Percentiles rank a stretch among this genome's conserved stretches.
phyloP scores from a whole-genome alignment of 768 basidiomycete genomes.

The Trametes sanguinea region DNA sequence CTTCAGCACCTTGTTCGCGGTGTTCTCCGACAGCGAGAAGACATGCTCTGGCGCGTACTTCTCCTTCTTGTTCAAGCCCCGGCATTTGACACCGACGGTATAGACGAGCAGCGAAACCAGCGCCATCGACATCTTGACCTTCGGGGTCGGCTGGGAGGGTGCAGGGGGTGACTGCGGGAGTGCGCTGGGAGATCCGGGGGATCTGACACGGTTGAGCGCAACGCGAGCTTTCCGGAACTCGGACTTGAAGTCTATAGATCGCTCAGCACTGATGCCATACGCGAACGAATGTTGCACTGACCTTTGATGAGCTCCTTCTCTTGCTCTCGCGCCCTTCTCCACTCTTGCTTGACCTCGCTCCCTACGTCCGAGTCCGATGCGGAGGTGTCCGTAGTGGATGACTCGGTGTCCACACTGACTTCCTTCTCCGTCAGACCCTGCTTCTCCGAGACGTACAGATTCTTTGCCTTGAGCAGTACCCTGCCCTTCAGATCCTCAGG shows the following conservation, averaged over 20 bases:
- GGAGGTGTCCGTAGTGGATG: constrained; percentile 41
- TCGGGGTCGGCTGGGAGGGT: constrained; percentile 30
- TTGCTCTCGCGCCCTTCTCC: constrained; percentile 34
- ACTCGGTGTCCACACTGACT: constrained; percentile 41
- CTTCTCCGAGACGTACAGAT: constrained; percentile 55
- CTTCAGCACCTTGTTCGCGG: constrained; percentile 75
- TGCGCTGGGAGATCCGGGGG: constrained; percentile 10
- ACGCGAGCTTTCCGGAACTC: constrained; percentile 43
- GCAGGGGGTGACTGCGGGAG: constrained; percentile 5
- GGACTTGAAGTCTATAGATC: constrained; percentile 38
- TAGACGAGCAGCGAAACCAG: constrained; percentile 83
- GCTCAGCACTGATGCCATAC: not conserved
- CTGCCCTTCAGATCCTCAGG: constrained; percentile 79
- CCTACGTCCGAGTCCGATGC: constrained; percentile 34
- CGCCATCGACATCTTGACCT: constrained; percentile 71
- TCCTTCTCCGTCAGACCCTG: constrained; percentile 38
- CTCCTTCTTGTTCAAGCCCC: constrained; percentile 85
- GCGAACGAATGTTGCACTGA: constrained; percentile 1
- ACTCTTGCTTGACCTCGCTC: constrained; percentile 31
- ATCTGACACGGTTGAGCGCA: constrained; percentile 42
- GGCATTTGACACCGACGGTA: constrained; percentile 94
- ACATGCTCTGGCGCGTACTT: constrained; percentile 85
- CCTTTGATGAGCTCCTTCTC: constrained; percentile 40
- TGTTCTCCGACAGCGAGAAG: constrained; percentile 89
- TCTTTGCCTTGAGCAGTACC: constrained; percentile 89